Percentiles rank a stretch among this genome's conserved stretches.
Conservation (phyloP, 257 asterid genomes). For the Lithospermum erythrorhizon region DNA sequence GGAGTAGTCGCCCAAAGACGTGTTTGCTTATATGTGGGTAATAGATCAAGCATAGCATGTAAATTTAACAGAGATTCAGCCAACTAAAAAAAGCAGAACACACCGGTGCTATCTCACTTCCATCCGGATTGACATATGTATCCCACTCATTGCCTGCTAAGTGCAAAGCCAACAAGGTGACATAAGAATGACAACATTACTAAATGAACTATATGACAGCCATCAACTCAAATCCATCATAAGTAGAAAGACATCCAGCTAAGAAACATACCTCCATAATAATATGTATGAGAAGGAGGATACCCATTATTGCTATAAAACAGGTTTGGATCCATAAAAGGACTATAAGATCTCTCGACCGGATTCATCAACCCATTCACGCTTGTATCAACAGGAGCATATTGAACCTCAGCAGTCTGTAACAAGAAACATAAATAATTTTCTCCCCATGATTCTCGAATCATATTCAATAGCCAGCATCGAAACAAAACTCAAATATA, state of each 20-base stretch:
- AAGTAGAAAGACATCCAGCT: no score
- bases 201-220: not conserved
- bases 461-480: not conserved
- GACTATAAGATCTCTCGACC: conserved; percentile 13
- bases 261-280: conserved; percentile 22
- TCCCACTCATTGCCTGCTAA: conserved; percentile 29
- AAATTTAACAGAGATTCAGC: no score
- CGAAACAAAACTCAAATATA: not conserved
- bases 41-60: no score
- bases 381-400: conserved; percentile 19
- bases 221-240: not conserved
- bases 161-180: conserved; percentile 4
- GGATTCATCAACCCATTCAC: conserved; percentile 6
- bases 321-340: conserved; percentile 8
- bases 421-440: not conserved
- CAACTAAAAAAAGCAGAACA: conserved; percentile 8
- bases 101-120: conserved; percentile 40
- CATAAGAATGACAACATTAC: conserved; percentile 26
- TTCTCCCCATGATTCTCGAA: not conserved
- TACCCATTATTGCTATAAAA: conserved; percentile 34
- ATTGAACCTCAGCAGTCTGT: conserved; percentile 18
- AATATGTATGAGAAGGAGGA: conserved; percentile 32
- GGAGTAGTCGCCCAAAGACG: no score
- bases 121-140: conserved; percentile 36
- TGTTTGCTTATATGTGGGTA: no score